Evolutionary conservation across 768 basidiomycete genomes (phyloP).

Genomic region (Pleurotus cornucopiae): DNA sequence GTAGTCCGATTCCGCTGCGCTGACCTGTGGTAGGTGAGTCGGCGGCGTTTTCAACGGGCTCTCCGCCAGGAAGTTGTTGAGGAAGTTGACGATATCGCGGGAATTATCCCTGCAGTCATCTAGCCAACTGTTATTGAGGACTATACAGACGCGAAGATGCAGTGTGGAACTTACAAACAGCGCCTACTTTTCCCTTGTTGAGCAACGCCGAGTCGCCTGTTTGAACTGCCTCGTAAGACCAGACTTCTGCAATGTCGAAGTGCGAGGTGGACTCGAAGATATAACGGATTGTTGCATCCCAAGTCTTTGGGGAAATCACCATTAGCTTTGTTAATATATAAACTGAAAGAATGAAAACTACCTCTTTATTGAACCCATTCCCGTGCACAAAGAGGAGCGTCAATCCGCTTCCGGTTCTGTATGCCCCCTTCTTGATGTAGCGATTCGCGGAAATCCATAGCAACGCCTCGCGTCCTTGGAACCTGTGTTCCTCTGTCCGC

Average conservation of each 20-base stretch:
- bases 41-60: conserved; percentile 36
- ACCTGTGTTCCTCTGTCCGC: conserved; percentile 13
- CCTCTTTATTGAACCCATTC: conserved; percentile 89
- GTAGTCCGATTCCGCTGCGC: conserved; percentile 31
- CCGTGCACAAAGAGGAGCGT: conserved; percentile 81
- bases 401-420: conserved; percentile 32
- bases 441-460: conserved; percentile 75
- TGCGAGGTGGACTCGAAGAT: conserved; percentile 40
- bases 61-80: conserved; percentile 59
- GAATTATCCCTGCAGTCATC: conserved; percentile 77
- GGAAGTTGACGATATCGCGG: conserved; percentile 76
- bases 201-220: conserved; percentile 83
- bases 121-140: conserved; percentile 19
- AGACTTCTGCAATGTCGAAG: conserved; percentile 57
- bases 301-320: conserved; percentile 47
- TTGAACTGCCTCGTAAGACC: conserved; percentile 79
- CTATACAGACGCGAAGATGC: neutral
- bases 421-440: conserved; percentile 37
- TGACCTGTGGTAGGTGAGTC: conserved; percentile 47
- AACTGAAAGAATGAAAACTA: conserved; percentile 19
- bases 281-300: conserved; percentile 62
- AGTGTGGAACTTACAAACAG: neutral
- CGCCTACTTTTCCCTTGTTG: conserved; percentile 51
- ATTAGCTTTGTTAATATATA: neutral
- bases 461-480: conserved; percentile 29